A percentile compares a stretch with the other conserved stretches of the same genome.
Evolutionary conservation across 306 rosid genomes (phyloP).

Genomic region (Castanea mollissima): DNA sequence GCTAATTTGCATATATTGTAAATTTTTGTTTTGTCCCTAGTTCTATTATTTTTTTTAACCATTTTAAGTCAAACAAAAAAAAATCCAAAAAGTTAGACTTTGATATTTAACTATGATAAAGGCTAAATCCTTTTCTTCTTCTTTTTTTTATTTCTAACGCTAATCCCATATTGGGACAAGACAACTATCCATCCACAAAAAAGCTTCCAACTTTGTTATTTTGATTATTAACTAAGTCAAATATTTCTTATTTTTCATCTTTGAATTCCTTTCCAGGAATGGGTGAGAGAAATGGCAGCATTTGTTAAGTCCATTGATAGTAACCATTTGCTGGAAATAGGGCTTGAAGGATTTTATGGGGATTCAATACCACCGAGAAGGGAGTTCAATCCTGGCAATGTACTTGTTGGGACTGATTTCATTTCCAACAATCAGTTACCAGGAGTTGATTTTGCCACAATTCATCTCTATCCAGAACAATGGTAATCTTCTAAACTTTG

Average conservation of each 20-base stretch:
- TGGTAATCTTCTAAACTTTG: conserved; percentile 24
- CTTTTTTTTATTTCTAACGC: no score
- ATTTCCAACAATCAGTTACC: conserved; percentile 35
- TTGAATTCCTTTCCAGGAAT: conserved; percentile 16
- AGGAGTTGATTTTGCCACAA: conserved; percentile 37
- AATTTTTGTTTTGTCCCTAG: no score
- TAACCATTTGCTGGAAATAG: conserved; percentile 35
- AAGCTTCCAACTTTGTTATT: neutral
- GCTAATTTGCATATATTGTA: no score
- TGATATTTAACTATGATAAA: no score
- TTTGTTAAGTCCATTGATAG: conserved; percentile 35
- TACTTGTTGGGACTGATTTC: conserved; percentile 36
- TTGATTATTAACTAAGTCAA: neutral
- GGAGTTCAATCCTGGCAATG: conserved; percentile 32
- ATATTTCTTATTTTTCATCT: neutral
- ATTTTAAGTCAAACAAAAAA: no score
- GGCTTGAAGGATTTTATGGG: conserved; percentile 46
- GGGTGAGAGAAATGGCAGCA: conserved; percentile 44
- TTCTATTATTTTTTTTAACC: no score
- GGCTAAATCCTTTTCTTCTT: no score
- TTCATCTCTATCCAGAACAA: conserved; percentile 39
- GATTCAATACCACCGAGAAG: conserved; percentile 14
- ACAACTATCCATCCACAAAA: neutral
- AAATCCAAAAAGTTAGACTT: no score
- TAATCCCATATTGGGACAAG: no score